Percentiles rank a stretch among this genome's conserved stretches.
These are phyloP conservation scores for Boletus subcaerulescens DNA, from an alignment of 768 basidiomycete species.

Conservation along the genomic window DNA sequence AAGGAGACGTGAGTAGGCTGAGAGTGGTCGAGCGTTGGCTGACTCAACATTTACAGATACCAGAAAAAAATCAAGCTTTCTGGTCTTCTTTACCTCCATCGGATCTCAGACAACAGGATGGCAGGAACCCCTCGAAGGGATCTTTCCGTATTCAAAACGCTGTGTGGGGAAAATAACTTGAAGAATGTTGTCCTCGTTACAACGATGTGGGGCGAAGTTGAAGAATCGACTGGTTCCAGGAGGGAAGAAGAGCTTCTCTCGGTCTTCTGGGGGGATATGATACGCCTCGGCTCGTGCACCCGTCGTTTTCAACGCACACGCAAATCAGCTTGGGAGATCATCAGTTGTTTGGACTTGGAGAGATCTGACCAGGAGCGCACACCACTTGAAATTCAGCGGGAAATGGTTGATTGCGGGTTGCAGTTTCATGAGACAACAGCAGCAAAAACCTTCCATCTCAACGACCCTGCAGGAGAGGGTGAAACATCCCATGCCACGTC, in stretches of 20 bases:
- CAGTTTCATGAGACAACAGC: slow-evolving; percentile 13
- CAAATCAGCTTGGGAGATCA: neutral
- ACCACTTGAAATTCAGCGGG: slow-evolving; percentile 18
- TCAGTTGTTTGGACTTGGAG: neutral
- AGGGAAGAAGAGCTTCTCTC: no score
- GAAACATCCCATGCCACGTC: no score
- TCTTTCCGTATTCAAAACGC: neutral
- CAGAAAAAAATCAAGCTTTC: no score
- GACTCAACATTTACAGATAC: slow-evolving; percentile 1
- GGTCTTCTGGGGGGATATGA: no score
- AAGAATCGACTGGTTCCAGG: no score
- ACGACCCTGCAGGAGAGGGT: no score
- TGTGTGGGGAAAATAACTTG: slow-evolving; percentile 9
- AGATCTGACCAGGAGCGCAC: neutral
- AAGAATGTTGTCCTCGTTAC: slow-evolving; percentile 18
- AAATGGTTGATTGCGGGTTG: slow-evolving; percentile 16
- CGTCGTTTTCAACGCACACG: no score
- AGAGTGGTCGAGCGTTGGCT: neutral
- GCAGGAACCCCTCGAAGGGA: slow-evolving; percentile 7
- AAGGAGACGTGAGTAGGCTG: slow-evolving; percentile 11
- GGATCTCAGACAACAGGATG: neutral
- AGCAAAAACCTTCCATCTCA: slow-evolving; percentile 7
- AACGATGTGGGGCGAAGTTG: slow-evolving; percentile 9
- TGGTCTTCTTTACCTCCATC: no score
- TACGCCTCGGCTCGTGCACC: no score